Percentiles rank a stretch among this genome's conserved stretches.
These are phyloP conservation scores for Linum usitatissimum DNA, from an alignment of 345 rosid genomes.

Conservation along the genomic window DNA sequence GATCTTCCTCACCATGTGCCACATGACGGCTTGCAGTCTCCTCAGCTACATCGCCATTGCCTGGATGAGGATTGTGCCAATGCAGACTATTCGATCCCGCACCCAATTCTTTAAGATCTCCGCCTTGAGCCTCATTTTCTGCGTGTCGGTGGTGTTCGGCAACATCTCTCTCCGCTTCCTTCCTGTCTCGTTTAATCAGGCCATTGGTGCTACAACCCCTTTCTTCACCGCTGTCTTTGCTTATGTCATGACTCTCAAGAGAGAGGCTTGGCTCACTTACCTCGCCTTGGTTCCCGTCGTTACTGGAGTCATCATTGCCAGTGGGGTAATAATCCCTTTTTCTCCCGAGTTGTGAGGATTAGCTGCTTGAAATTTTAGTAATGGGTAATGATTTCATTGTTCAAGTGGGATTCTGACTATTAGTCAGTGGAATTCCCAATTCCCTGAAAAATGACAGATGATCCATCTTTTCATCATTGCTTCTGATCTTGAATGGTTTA, in stretches of 20 bases:
- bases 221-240: constrained; percentile 97
- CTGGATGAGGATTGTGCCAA: neutral
- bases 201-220: constrained; percentile 96
- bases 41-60: neutral
- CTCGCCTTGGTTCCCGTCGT: neutral
- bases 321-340: neutral
- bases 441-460: neutral
- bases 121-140: neutral
- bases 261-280: constrained; percentile 4
- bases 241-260: constrained; percentile 32
- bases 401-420: neutral
- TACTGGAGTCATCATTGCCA: constrained; percentile 5
- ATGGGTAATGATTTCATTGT: neutral
- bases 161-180: constrained; percentile 37
- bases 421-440: neutral
- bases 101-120: neutral
- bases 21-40: constrained; percentile 28
- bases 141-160: neutral
- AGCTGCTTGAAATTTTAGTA: neutral
- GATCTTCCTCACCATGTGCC: constrained; percentile 97
- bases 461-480: neutral
- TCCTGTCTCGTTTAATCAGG: constrained; percentile 91
- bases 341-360: neutral
- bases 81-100: neutral
- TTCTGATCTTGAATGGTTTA: neutral